Base-by-base conservation (phyloP, 2,329 filamentous ascomycete species). In the Arachnopeziza araneosa region DNA sequence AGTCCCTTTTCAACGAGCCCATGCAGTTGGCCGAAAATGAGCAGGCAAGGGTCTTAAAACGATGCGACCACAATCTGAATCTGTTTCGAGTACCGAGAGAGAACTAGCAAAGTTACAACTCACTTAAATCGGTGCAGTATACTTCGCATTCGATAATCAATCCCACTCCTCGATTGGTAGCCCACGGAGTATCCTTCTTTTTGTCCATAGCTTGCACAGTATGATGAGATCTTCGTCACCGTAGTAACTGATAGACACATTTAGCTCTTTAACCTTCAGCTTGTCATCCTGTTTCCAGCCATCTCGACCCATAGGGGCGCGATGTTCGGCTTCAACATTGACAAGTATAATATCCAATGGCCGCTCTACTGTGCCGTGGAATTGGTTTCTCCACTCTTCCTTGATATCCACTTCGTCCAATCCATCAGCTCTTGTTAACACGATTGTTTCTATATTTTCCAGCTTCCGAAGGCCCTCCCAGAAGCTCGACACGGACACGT, bases 381-480 rank as follows among this genome's bases (percentile, higher is more conserved):
- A 44, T 23, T 68, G 69, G 51, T 64, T 67, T 56, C 76, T 77
- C 65, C 63, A 57, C 19, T 52, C 14, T 22, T 12, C 8, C 23
- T 48, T 48, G 9, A 57, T 24, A 49, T 57, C 50, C 26, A 53
- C 50, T 23, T 53, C 50, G 2, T 48, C 50, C 21, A 78, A 58
- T 4, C 68, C 66, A 53, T 73, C 69, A 21, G 77, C 68, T 48
- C 73, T 70, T 30, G 76, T 77, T 23, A 82, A 68, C 10, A 81
- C 74, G 3, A 81, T 68, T 14, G 74, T 75, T 26, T 76, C 71
- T 50, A 82, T 67, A 32, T 68, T 63, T 7, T 70, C 61, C 60
- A 77, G 69, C 32, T 69, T 69, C 19, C 74, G 75, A 55, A 79
- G 68, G 53, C 72, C 70, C 64, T 68, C 70, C 75, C 75, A 78